Percentiles rank a stretch among this genome's conserved stretches.
Evolutionary conservation across 179 eudicot species (phyloP).

Genomic region (Silene vulgaris): DNA sequence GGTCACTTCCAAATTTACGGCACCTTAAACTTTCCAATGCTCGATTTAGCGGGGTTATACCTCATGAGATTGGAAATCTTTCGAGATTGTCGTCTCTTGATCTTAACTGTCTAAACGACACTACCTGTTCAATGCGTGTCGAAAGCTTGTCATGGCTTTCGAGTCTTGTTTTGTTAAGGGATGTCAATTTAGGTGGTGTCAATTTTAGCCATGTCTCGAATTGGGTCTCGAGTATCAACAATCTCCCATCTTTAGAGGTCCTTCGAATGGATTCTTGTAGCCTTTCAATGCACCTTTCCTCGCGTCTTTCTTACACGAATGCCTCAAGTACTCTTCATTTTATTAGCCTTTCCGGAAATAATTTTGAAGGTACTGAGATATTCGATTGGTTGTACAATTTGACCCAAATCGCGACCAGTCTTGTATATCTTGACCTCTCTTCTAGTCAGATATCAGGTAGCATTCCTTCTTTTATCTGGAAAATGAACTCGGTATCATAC

Average conservation of each 20-base stretch:
- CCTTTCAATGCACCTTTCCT: not conserved
- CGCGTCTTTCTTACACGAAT: slow-evolving; percentile 14
- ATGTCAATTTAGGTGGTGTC: slow-evolving; percentile 13
- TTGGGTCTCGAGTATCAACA: slow-evolving; percentile 20
- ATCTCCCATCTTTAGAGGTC: slow-evolving; percentile 10
- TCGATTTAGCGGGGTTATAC: slow-evolving; percentile 19
- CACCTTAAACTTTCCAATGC: slow-evolving; percentile 23
- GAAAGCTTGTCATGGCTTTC: slow-evolving; percentile 32
- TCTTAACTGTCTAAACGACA: slow-evolving; percentile 7
- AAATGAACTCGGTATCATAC: slow-evolving; percentile 17
- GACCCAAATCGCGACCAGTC: not conserved
- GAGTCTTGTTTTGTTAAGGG: slow-evolving; percentile 19
- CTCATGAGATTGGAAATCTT: slow-evolving; percentile 28
- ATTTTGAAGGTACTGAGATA: not conserved
- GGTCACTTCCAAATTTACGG: slow-evolving; percentile 21
- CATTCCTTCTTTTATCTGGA: slow-evolving; percentile 8
- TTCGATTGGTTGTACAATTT: slow-evolving; percentile 24
- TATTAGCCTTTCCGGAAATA: not conserved
- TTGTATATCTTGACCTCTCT: slow-evolving; percentile 15
- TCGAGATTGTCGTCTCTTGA: slow-evolving; percentile 17
- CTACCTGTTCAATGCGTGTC: not conserved
- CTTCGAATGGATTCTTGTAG: slow-evolving; percentile 16
- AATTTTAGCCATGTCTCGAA: slow-evolving; percentile 17
- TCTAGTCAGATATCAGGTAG: not conserved
- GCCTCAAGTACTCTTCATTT: not conserved